Conservation (phyloP, 2,329 filamentous ascomycete species). For the Calycina herbarum region DNA sequence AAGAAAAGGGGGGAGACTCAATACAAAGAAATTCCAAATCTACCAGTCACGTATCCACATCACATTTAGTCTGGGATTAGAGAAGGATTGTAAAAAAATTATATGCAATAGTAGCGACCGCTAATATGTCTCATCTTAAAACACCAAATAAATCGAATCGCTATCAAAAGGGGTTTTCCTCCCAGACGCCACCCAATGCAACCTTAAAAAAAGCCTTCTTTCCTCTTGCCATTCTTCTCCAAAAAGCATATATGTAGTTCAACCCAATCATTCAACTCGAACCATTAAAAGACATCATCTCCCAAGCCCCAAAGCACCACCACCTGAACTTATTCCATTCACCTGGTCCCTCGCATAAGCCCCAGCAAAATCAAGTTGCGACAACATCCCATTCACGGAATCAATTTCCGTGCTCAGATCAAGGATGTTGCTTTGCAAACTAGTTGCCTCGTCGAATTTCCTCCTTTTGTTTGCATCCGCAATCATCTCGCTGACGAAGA, state of each 20-base stretch:
- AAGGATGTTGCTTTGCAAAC: constrained; percentile 62
- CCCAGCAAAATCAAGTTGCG: constrained; percentile 49
- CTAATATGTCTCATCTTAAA: constrained; percentile 7
- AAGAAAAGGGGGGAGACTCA: background rate
- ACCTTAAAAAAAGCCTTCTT: background rate
- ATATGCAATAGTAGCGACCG: constrained; percentile 7
- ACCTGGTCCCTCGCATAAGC: constrained; percentile 31
- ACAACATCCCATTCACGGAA: constrained; percentile 57
- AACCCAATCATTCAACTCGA: background rate
- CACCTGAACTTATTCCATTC: constrained; percentile 7
- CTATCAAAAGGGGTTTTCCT: constrained; percentile 8
- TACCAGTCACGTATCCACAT: background rate
- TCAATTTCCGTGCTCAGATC: constrained; percentile 68
- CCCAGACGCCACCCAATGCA: constrained; percentile 17
- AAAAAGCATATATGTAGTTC: background rate
- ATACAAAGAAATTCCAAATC: background rate
- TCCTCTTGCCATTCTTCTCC: constrained; percentile 5
- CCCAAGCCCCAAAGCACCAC: constrained; percentile 12
- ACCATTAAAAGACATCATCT: background rate
- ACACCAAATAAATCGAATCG: constrained; percentile 7
- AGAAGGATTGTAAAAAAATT: background rate
- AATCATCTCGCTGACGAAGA: constrained; percentile 71
- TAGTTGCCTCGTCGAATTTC: constrained; percentile 68
- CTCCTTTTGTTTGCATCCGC: constrained; percentile 65
- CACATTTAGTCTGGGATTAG: background rate